Evolutionary conservation across 116 monocot genomes (phyloP).

Genomic region (Posidonia oceanica): DNA sequence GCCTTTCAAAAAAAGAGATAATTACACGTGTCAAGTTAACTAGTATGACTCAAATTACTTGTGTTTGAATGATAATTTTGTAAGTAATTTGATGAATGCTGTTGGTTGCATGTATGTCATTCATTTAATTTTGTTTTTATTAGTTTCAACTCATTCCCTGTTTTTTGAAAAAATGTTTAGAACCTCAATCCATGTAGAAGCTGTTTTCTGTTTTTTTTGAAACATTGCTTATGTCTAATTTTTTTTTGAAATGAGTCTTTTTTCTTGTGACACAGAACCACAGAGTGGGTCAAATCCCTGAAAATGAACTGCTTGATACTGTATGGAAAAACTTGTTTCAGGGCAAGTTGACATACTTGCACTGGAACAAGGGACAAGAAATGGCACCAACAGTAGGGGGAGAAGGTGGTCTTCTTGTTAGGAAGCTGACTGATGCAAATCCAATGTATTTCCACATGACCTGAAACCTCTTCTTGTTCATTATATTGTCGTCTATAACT

Average conservation of each 20-base stretch:
- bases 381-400: slow-evolving; percentile 49
- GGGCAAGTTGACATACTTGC: slow-evolving; percentile 76
- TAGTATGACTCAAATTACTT: no score
- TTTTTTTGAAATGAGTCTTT: not conserved
- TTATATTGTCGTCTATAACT: not conserved
- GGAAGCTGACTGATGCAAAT: slow-evolving; percentile 56
- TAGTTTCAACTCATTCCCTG: no score
- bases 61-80: no score
- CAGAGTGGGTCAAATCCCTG: slow-evolving; percentile 66
- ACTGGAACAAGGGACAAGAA: slow-evolving; percentile 75
- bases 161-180: no score
- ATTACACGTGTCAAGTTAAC: no score
- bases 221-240: not conserved
- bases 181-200: no score
- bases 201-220: not conserved
- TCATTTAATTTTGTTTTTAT: no score
- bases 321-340: slow-evolving; percentile 83
- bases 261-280: slow-evolving; percentile 44
- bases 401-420: slow-evolving; percentile 71
- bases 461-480: slow-evolving; percentile 11
- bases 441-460: slow-evolving; percentile 43
- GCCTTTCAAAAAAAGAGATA: no score
- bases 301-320: slow-evolving; percentile 55
- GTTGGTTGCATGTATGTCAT: no score
- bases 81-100: no score